Base-by-base conservation (phyloP, 163 green algal genomes). In the Coccomyxa subellipsoidea region DNA sequence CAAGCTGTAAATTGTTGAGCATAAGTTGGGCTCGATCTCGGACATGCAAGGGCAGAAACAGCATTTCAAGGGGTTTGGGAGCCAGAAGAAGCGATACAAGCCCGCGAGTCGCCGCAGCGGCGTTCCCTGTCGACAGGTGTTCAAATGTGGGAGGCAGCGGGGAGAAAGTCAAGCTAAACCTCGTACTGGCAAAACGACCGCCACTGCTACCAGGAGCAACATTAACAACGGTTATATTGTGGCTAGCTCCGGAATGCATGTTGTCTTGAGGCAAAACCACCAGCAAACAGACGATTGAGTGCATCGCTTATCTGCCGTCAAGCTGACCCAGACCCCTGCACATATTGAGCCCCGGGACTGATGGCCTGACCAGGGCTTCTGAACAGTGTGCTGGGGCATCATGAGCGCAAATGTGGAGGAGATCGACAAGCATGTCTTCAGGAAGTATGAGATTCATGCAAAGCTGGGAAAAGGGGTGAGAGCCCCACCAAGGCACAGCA, bases 401-500 rank as follows among this genome's bases (percentile, higher is more conserved):
- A 81, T 39, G 47, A 47, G 23, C 9, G 32, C 31, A 7, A 75
- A n/a, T 7, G 38, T 37, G 35, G 96, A 99, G 83, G 95, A 98
- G 76, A 96, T 99, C 72, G 96, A 99, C 81, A 96, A 94, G 78
- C 88, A 96, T 70, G 92, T 99, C n/a, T 85, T 98, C 25, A 93
- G 91, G 47, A 99, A 99, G 77, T 99, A 98, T 87, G 95, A 98
- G 71, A 92, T 99, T 15, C 89, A 94, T 47, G 90, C 95, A 82
- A 98, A 97, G 88, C 93, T 99, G 15, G 97, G 97, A 81, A 99
- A 99, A 84, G 97, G 97, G 80, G 95, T 98, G 78, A 89, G 93
- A 23, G 34, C 3, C 47, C 23, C 15, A 59, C 15, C 47, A 59
- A 18, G 47, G 5, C 47, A 59, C 23, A 12, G 1, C 47, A 59